Evolutionary conservation across 768 basidiomycete species (phyloP), one percentile per base, ranked within the genome.

Genomic region (Mycena maculata): DNA sequence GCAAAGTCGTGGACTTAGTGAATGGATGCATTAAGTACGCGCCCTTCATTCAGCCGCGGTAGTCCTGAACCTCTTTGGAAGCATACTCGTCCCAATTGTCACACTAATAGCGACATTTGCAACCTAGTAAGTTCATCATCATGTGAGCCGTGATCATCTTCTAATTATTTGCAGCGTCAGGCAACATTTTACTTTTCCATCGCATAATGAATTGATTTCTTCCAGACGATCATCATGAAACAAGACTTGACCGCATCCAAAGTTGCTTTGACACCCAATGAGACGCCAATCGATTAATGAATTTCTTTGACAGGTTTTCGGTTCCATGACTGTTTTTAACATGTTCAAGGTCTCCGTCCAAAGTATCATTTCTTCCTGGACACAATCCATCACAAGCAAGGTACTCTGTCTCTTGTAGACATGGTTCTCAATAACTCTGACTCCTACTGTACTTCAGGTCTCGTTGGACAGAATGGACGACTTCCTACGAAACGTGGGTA

Each of bases 81-180:
- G 89, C 72, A 86, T 82, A 65, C 55, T 86, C 27, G 83, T 92
- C 48, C 91, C 92, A 0, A 74, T 92, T 12, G 30, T 87, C 2
- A 87, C 86, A 33, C 92, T 92, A 91, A 72, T 89, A 41, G 82
- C 85, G 16, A 88, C 90, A 4, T 92, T 87, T 70, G 79, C 83
- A 1, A 80, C 86, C 10, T 92, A 89, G 83, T 89, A 76, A 61
- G 86, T 31, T 3, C 20, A 4, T 27, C 20, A 1, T 12, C 23
- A 13, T 18, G 12, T 36, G 3, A 1, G 2, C 41, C n/a, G 13
- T 1, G 8, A 30, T n/a, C 28, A 27, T 16, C n/a, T 36, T 22
- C 39, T 53, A 22, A 53, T 25, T 25, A 11, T 62, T 53, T 20
- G 30, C 39, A 62, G 60, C 45, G 60, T 62, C 5, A 33, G 50